These are phyloP conservation scores for Hypoxylon sp. DNA, from an alignment of 2,329 filamentous ascomycete genomes.

Conservation along the genomic window DNA sequence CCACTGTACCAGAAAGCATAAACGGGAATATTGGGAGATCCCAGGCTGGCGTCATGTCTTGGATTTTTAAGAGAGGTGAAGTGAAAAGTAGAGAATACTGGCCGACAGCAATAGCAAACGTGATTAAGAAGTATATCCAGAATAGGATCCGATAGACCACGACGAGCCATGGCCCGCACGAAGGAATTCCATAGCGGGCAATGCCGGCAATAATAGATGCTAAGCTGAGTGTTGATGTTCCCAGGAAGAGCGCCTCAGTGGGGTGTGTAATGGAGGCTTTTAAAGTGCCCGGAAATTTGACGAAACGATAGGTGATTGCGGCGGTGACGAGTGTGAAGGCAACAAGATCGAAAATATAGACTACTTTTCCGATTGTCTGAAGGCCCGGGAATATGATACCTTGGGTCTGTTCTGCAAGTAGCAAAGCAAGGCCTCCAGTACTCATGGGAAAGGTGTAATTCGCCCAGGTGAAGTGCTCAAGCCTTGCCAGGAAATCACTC, in stretches of 20 bases:
- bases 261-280: conserved; percentile 64
- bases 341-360: conserved; percentile 66
- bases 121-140: conserved; percentile 60
- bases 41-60: conserved; percentile 61
- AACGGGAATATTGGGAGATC: conserved; percentile 54
- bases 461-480: conserved; percentile 63
- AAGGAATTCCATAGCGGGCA: conserved; percentile 57
- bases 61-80: conserved; percentile 55
- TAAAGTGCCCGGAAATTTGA: conserved; percentile 61
- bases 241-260: conserved; percentile 66
- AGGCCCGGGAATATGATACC: conserved; percentile 63
- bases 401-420: conserved; percentile 60
- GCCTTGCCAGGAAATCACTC: conserved; percentile 45
- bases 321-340: conserved; percentile 59
- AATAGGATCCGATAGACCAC: conserved; percentile 58
- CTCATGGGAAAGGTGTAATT: conserved; percentile 65
- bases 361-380: conserved; percentile 64
- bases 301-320: conserved; percentile 61
- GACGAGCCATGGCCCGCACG: conserved; percentile 59
- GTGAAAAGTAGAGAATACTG: conserved; percentile 59
- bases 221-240: conserved; percentile 57
- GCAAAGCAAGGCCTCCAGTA: conserved; percentile 62
- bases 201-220: conserved; percentile 62
- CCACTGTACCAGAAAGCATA: conserved; percentile 58
- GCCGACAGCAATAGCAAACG: conserved; percentile 58